Evolutionary conservation across 2,329 filamentous ascomycete genomes (phyloP), one percentile per base, ranked within the genome.

Genomic region (Stromatinia cepivora): DNA sequence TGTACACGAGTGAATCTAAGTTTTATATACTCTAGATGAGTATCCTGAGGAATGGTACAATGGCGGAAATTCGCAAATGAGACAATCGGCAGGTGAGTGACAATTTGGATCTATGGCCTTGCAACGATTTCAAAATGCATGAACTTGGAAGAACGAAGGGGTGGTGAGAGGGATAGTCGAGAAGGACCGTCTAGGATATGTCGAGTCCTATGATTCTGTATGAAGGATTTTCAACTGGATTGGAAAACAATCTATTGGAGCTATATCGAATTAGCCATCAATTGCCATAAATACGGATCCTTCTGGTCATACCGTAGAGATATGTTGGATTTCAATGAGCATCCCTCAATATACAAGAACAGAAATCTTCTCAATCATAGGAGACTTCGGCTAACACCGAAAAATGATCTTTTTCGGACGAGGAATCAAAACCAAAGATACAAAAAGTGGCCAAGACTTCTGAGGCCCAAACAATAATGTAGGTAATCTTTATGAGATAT

Each of bases 1-100:
- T 63, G 28, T 52, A 31, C 63, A 56, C 36, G 50, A 56, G 66
- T 68, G 66, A 68, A 64, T 64, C 31, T 45, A 4, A 39, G 42
- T 20, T 6, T 17, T 3, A 31, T 42, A 52, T 58, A 50, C 50
- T 61, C n/a, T 45, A 67, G 39, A 48, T 11, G 58, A 34, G 36
- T 42, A 20, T 50, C 13, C 15, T 25, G 31, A 50, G 6, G 15
- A 57, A 15, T 11, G 39, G 20, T 4, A 11, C 4, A 39, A 52
- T 39, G 28, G 25, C 15, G 36, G 31, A 15, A 28, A 45, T 11
- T 57, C 28, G 46, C 31, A 39, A 25, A 25, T 25, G n/a, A 64
- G 31, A 22, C 25, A 17, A 28, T 8, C 15, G 31, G 39, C 2
- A 28, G 13, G 31, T 28, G 46, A 52, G 46, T 28, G 15, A 52